Conservation (phyloP, 208 protist genomes). For the Angomonas deanei region DNA sequence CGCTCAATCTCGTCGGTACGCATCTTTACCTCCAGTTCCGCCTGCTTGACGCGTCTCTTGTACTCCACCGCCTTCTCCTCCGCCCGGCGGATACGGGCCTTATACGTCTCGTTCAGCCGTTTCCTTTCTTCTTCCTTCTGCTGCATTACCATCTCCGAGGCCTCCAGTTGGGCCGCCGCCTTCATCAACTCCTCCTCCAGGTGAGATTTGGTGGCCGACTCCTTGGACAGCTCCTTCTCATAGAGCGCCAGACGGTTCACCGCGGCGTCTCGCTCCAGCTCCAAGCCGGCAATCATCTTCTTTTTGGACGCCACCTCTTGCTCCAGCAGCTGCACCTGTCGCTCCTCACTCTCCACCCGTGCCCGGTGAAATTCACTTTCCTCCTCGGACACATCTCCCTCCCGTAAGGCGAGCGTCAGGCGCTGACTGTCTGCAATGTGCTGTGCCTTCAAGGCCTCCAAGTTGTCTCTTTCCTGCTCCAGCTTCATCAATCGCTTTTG, state of each 20-base stretch:
- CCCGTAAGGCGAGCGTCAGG: conserved; percentile 1
- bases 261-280: conserved; percentile 35
- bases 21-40: conserved; percentile 19
- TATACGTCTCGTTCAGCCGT: conserved; percentile 24
- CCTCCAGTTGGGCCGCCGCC: conserved; percentile 36
- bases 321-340: conserved; percentile 12
- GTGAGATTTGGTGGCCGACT: conserved; percentile 16
- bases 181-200: conserved; percentile 39
- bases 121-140: conserved; percentile 33
- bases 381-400: not conserved
- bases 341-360: not conserved
- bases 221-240: conserved; percentile 19
- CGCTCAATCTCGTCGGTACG: conserved; percentile 19
- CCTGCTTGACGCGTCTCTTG: conserved; percentile 30
- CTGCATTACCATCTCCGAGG: conserved; percentile 31
- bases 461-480: conserved; percentile 24
- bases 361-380: not conserved
- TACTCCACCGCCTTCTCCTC: conserved; percentile 38
- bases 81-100: conserved; percentile 33
- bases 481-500: conserved; percentile 11
- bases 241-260: conserved; percentile 24
- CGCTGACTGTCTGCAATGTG: conserved; percentile 13
- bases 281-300: conserved; percentile 18
- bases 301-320: conserved; percentile 21
- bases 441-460: conserved; percentile 17